Evolutionary conservation across 805 yeast species (phyloP).

Genomic region (Pichia manshurica): DNA sequence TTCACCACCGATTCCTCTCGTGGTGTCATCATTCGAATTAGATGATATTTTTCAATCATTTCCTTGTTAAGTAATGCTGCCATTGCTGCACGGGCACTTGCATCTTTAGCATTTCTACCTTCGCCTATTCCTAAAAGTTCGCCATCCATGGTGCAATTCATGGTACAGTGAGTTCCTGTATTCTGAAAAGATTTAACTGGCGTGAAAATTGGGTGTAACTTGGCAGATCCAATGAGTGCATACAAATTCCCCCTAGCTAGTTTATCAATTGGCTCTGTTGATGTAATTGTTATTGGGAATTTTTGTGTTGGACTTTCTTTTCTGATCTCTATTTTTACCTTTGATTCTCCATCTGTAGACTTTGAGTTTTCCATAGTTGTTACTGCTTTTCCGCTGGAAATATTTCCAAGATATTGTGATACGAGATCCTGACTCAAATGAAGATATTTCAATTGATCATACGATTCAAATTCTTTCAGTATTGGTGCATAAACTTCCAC

Average conservation of each 20-base stretch:
- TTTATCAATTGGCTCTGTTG: constrained; percentile 38
- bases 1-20: constrained; percentile 26
- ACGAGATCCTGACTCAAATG: constrained; percentile 8
- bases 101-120: constrained; percentile 66
- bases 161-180: constrained; percentile 29
- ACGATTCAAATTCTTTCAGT: constrained; percentile 19
- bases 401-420: background rate
- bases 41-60: constrained; percentile 58
- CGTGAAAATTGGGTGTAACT: constrained; percentile 54
- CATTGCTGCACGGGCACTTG: constrained; percentile 84
- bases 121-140: constrained; percentile 68
- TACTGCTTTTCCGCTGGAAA: too few relatives aligned
- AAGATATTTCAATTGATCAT: constrained; percentile 3
- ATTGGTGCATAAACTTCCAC: constrained; percentile 25
- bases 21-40: constrained; percentile 48
- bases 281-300: constrained; percentile 6
- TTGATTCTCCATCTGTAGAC: constrained; percentile 1
- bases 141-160: constrained; percentile 59
- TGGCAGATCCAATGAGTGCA: constrained; percentile 72
- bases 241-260: constrained; percentile 78
- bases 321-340: constrained; percentile 9
- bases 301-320: constrained; percentile 14
- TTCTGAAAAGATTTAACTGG: constrained; percentile 20
- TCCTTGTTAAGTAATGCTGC: constrained; percentile 56
- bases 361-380: too few relatives aligned